These are phyloP conservation scores for Aspergillus hancockii DNA, from an alignment of 495 filamentous ascomycete genomes.

Conservation along the genomic window DNA sequence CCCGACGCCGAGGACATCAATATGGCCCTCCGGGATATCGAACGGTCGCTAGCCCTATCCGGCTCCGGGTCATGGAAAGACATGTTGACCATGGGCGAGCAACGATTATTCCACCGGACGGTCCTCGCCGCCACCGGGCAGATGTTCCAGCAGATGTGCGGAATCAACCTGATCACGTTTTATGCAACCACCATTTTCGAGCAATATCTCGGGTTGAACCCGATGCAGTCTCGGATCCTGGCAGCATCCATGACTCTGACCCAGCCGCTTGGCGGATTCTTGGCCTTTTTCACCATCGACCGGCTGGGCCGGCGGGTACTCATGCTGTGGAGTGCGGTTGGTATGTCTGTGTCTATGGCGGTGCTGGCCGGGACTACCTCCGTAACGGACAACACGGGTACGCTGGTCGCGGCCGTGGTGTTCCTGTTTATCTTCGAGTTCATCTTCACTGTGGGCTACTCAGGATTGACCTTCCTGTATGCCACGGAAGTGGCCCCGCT, in stretches of 20 bases:
- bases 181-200: constrained; percentile 62
- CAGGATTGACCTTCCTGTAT: constrained; percentile 67
- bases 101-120: constrained; percentile 35
- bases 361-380: constrained; percentile 50
- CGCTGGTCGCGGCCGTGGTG: constrained; percentile 42
- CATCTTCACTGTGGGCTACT: constrained; percentile 57
- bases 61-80: constrained; percentile 30
- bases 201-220: constrained; percentile 56
- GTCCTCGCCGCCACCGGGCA: constrained; percentile 33
- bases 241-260: constrained; percentile 76
- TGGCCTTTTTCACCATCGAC: constrained; percentile 77
- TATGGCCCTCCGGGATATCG: constrained; percentile 37
- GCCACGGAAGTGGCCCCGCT: constrained; percentile 68
- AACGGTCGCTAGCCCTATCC: constrained; percentile 39
- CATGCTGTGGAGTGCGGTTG: constrained; percentile 54
- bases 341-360: constrained; percentile 63
- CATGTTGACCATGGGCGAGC: constrained; percentile 35
- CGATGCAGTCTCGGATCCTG: constrained; percentile 80
- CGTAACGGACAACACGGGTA: constrained; percentile 31
- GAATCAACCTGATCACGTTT: constrained; percentile 62
- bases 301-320: constrained; percentile 68
- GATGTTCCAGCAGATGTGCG: constrained; percentile 51
- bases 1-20: constrained; percentile 28
- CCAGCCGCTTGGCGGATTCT: constrained; percentile 70
- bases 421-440: constrained; percentile 44